A percentile compares a stretch with the other conserved stretches of the same genome.
These are phyloP conservation scores for Phytopythium helicoides DNA, from an alignment of 352 stramenopile genomes.

Conservation along the genomic window DNA sequence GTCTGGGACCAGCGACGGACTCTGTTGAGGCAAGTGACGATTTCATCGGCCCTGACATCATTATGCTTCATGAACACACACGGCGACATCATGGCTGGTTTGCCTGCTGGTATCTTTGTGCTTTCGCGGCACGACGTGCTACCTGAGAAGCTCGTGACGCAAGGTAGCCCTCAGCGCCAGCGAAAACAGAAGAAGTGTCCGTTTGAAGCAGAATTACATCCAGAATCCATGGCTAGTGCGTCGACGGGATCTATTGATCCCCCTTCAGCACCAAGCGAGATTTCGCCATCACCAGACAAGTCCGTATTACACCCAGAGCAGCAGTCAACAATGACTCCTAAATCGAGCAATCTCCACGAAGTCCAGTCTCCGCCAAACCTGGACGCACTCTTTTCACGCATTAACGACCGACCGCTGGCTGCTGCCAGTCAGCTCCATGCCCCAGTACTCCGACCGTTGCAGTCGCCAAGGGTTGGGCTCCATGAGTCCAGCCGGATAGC, in stretches of 20 bases:
- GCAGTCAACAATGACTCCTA: not conserved
- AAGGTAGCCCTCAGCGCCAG: not conserved
- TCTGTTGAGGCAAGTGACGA: constrained; percentile 51
- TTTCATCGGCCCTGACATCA: constrained; percentile 56
- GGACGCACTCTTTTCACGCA: not conserved
- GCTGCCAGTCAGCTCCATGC: constrained; percentile 1
- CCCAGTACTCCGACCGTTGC: not conserved
- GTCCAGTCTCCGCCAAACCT: not conserved
- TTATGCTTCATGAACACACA: constrained; percentile 67
- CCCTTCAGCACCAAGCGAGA: not conserved
- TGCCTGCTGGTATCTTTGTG: constrained; percentile 54
- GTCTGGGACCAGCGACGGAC: constrained; percentile 65
- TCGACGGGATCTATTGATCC: not conserved
- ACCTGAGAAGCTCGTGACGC: constrained; percentile 37
- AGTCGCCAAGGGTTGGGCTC: not conserved
- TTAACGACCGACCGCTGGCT: constrained; percentile 5
- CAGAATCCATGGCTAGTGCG: not conserved
- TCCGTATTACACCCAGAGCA: not conserved
- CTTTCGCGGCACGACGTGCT: constrained; percentile 58
- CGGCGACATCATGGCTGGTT: constrained; percentile 54
- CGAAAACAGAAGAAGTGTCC: not conserved
- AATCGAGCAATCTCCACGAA: not conserved
- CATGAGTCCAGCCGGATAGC: too few species aligned
- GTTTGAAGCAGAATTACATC: not conserved
- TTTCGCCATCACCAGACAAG: not conserved